Base-by-base conservation (phyloP, 768 basidiomycete species). In the Kwoniella shandongensis region DNA sequence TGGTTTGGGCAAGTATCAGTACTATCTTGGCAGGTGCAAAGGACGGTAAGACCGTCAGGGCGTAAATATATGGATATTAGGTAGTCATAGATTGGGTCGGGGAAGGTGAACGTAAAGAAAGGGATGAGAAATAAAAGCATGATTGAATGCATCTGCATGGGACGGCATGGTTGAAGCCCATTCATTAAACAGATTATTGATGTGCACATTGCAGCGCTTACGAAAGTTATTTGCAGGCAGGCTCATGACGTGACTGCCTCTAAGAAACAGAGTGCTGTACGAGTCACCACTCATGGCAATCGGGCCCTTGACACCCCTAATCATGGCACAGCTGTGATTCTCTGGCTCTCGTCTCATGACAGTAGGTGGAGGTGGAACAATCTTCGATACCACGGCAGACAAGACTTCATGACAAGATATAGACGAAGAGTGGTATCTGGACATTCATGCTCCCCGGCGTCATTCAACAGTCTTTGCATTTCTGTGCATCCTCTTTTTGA, bases 1-100 rank as follows among this genome's bases (percentile, higher is more conserved):
- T 96, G 41, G 94, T 99, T 18, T 98, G 96, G 96, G 62, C 59
- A 3, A 66, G 65, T 40, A 74, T 77, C 56, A 42, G 47, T 17
- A 59, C 36, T 11, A 73, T 75, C 65, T 44, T 75, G 38, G 63
- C 59, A 20, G 59, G 54, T 10, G 42, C 49, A 2, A 65, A 59
- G 54, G 55, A 62, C n/a, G 65, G 59, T 2, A 63, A 69, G 57
- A 59, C 48, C 44, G 56, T 54, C 30, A 56, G 51, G 41, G 50
- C 44, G 42, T 58, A 58, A 32, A 48, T 6, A 35, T 2, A 3
- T 18, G n/a, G 36, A 32, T 32, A 32, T 13, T 32, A 32, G 13
- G n/a, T n/a, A 42, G n/a, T 42, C 40, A 42, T n/a, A 23, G 40
- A 42, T 7, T 7, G 7, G 40, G n/a, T 42, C n/a, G 6, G 6